Conservation (phyloP, 1,284 basidiomycete genomes). For the Ganoderma multipileum region DNA sequence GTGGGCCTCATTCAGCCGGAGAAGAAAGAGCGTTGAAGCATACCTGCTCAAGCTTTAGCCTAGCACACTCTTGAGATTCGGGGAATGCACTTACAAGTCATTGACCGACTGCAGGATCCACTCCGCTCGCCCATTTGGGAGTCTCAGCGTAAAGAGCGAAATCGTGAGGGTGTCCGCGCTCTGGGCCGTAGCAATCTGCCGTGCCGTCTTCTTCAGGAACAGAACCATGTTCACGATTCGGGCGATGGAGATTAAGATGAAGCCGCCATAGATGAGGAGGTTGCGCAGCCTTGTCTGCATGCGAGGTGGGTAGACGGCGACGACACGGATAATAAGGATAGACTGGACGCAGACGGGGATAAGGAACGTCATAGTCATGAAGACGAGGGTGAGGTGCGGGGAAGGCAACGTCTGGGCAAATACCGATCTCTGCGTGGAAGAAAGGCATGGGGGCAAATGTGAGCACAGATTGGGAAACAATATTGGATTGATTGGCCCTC, state of each 20-base stretch:
- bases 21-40: background rate
- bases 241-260: background rate
- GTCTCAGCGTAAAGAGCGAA: background rate
- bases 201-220: background rate
- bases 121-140: constrained; percentile 26
- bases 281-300: background rate
- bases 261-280: background rate
- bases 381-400: background rate
- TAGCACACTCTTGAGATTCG: too few relatives aligned
- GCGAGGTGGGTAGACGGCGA: constrained; percentile 32
- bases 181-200: background rate
- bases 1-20: background rate
- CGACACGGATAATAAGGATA: constrained; percentile 35
- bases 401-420: background rate
- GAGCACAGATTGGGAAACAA: too few relatives aligned
- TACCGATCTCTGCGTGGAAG: background rate
- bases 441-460: too few relatives aligned
- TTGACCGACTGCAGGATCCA: constrained; percentile 40
- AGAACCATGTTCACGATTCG: background rate
- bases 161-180: background rate
- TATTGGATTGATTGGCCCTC: too few relatives aligned
- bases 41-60: background rate
- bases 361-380: constrained; percentile 10
- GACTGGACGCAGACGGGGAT: constrained; percentile 29
- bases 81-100: constrained; percentile 27